Conservation (phyloP, 129 eudicot genomes). For the Saussurea involucrata region DNA sequence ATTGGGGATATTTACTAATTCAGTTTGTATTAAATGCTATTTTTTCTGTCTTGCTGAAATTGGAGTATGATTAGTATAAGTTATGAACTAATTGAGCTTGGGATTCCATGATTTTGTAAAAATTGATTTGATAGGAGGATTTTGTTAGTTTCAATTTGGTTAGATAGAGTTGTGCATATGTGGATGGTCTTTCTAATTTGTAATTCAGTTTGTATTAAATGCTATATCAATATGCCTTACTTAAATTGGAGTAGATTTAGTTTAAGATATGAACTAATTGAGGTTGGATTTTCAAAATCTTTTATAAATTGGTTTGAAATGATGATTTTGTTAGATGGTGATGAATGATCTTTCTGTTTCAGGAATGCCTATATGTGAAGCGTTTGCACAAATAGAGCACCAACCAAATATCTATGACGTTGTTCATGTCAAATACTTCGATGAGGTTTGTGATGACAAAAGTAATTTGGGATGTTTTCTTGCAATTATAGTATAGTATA, state of each 20-base stretch:
- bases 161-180: slow-evolving; percentile 1
- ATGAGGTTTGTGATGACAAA: slow-evolving; percentile 59
- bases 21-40: neutral
- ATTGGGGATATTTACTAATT: neutral
- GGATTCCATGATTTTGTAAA: neutral
- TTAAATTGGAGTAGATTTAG: neutral
- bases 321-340: slow-evolving; percentile 8
- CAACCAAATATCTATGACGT: slow-evolving; percentile 90
- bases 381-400: slow-evolving; percentile 90
- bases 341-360: slow-evolving; percentile 24
- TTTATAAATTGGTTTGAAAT: neutral
- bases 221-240: neutral
- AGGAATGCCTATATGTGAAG: slow-evolving; percentile 99
- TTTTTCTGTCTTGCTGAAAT: neutral
- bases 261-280: neutral
- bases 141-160: slow-evolving; percentile 1
- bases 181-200: neutral
- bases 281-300: slow-evolving; percentile 3
- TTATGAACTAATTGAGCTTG: neutral
- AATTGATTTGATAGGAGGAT: neutral
- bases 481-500: neutral
- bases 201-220: slow-evolving; percentile 1
- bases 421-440: slow-evolving; percentile 91
- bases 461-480: neutral
- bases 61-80: slow-evolving; percentile 6